Evolutionary conservation across 768 basidiomycete genomes (phyloP), one percentile per base, ranked within the genome.

Genomic region (Macrolepiota fuliginosa): DNA sequence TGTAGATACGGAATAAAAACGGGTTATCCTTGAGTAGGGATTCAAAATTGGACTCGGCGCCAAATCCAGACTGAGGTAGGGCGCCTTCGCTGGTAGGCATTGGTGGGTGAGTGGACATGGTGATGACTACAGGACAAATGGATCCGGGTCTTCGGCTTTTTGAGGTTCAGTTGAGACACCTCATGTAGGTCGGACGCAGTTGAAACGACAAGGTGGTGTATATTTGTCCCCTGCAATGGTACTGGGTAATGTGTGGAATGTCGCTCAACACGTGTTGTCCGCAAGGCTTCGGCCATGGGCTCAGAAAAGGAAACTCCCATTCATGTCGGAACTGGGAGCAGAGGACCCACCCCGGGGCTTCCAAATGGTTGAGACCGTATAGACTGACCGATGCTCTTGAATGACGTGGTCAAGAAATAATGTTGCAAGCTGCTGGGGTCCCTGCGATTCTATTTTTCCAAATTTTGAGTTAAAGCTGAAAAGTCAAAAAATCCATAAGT

Each of bases 1-100:
- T 91, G 70, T 92, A 87, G 13, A 92, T 84, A 46, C 91, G 89
- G 77, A 89, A 92, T 67, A 92, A 81, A 73, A 90, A 91, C 36
- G 82, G 85, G 70, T 91, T 92, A 57, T 80, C 77, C 56, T 81
- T 75, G 65, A 87, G 73, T 47, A 92, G 82, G 37, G 73, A 76
- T 56, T 83, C 81, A 69, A 92, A 92, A 46, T 84, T 77, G 69
- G 81, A 73, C 64, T 88, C 83, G 46, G 82, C 69, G 46, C 85
- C 82, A 69, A 91, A 91, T 56, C 90, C 90, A 67, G 88, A 87
- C 71, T 90, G 91, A 56, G 90, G 89, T 52, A 90, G 79, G 39
- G 73, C 52, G 56, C 70, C 66, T 54, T 69, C 69, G 63, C 67
- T 54, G 62, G 69, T 66, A 61, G 62, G 63, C 60, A 66, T 68